Conservation (phyloP, 1,284 basidiomycete species). For the Sporisorium scitamineum region DNA sequence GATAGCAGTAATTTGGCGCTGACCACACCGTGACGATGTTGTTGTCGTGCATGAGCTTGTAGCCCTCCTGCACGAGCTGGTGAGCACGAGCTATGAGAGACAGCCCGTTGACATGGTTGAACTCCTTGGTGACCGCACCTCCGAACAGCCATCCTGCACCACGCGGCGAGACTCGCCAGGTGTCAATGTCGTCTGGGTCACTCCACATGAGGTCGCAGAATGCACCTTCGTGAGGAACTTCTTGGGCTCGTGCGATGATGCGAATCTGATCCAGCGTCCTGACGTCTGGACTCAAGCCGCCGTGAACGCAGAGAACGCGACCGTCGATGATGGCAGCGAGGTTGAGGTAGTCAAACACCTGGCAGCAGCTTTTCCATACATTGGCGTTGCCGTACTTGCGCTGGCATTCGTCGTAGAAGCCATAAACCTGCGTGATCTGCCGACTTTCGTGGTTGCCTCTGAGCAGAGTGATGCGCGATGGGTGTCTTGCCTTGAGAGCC, state of each 20-base stretch:
- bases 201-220: constrained; percentile 99
- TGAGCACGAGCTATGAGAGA: constrained; percentile 96
- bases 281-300: constrained; percentile 95
- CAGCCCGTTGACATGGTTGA: constrained; percentile 90
- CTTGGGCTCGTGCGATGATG: constrained; percentile 91
- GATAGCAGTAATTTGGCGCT: constrained; percentile 97
- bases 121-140: constrained; percentile 96
- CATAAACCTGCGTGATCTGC: constrained; percentile 97
- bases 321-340: constrained; percentile 97
- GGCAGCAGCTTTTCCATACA: constrained; percentile 99
- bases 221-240: constrained; percentile 98
- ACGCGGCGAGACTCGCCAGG: constrained; percentile 97
- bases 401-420: constrained; percentile 93
- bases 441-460: constrained; percentile 95
- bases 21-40: constrained; percentile 98
- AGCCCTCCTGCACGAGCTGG: constrained; percentile 99
- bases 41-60: constrained; percentile 92
- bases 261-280: constrained; percentile 99
- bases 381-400: constrained; percentile 91
- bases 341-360: constrained; percentile 99
- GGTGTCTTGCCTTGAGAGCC: constrained; percentile 91
- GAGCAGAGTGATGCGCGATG: constrained; percentile 88
- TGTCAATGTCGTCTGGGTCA: constrained; percentile 99
- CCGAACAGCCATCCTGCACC: constrained; percentile 99
- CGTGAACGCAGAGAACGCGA: constrained; percentile 98